phyloP scores from a whole-genome alignment of 345 rosid species.

The Stellera chamaejasme region DNA sequence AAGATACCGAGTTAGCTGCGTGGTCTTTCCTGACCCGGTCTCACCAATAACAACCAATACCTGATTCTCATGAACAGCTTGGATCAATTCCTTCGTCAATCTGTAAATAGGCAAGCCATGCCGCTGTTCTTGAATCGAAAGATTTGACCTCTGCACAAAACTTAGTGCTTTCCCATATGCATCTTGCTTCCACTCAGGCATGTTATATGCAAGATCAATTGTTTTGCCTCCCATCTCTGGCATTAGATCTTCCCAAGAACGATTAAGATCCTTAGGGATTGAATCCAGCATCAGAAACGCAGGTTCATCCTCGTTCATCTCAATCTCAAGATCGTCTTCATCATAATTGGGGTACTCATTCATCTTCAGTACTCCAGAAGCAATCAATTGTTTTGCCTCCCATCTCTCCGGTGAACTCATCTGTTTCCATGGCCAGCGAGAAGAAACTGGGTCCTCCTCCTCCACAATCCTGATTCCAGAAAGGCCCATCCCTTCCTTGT shows the following conservation, averaged over 20 bases:
- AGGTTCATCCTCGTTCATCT: constrained; percentile 85
- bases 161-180: constrained; percentile 76
- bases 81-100: constrained; percentile 72
- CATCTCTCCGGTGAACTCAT: constrained; percentile 87
- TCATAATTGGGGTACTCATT: constrained; percentile 71
- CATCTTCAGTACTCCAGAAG: constrained; percentile 64
- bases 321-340: constrained; percentile 89
- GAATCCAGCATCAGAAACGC: constrained; percentile 89
- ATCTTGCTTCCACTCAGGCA: constrained; percentile 97
- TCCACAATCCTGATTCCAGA: constrained; percentile 54
- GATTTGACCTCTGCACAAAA: constrained; percentile 75
- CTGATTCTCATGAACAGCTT: constrained; percentile 79
- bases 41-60: constrained; percentile 71
- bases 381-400: constrained; percentile 89
- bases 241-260: constrained; percentile 96
- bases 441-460: constrained; percentile 38
- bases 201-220: too few relatives aligned
- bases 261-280: constrained; percentile 94
- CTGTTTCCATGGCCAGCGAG: constrained; percentile 63
- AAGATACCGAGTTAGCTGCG: constrained; percentile 70
- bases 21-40: constrained; percentile 77
- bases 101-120: constrained; percentile 88
- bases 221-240: too few relatives aligned
- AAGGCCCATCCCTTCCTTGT: constrained; percentile 50
- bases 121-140: constrained; percentile 85